These are phyloP conservation scores for Quillaja saponaria DNA, from an alignment of 306 rosid genomes.

Conservation along the genomic window DNA sequence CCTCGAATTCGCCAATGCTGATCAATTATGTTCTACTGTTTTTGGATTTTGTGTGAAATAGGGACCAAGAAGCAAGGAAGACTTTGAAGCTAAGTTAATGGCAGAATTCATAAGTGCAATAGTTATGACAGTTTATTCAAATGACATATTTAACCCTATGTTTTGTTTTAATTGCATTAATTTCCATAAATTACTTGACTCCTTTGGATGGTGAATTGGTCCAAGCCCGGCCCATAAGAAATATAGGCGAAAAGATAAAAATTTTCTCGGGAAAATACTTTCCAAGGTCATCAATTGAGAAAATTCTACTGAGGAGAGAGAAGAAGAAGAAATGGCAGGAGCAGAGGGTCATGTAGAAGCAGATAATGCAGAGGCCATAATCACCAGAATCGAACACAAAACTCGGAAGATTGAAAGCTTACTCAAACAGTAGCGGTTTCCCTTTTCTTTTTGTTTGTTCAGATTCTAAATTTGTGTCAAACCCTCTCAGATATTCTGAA, in stretches of 20 bases:
- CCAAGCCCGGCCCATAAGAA: not conserved
- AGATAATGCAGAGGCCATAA: conserved; percentile 89
- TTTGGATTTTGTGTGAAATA: conserved; percentile 28
- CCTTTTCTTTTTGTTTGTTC: not conserved
- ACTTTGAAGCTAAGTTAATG: conserved; percentile 56
- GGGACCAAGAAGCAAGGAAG: conserved; percentile 48
- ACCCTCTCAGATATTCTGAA: not conserved
- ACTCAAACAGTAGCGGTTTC: conserved; percentile 67
- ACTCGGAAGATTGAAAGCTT: conserved; percentile 91
- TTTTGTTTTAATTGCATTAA: no score
- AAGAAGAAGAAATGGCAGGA: conserved; percentile 51
- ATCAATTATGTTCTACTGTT: conserved; percentile 2
- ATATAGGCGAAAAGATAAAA: no score
- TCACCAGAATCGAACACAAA: conserved; percentile 89
- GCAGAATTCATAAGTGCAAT: conserved; percentile 27
- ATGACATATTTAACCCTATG: conserved; percentile 11
- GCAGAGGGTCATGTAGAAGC: conserved; percentile 67
- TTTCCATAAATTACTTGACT: no score
- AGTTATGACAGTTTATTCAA: conserved; percentile 29
- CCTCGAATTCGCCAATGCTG: conserved; percentile 61
- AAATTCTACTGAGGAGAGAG: conserved; percentile 14
- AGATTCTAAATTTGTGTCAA: not conserved
- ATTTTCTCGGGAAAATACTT: conserved; percentile 23
- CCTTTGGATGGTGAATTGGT: no score
- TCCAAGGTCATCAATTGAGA: not conserved